Base-by-base conservation (phyloP, 208 protist species). In the Herpetomonas tarakana region DNA sequence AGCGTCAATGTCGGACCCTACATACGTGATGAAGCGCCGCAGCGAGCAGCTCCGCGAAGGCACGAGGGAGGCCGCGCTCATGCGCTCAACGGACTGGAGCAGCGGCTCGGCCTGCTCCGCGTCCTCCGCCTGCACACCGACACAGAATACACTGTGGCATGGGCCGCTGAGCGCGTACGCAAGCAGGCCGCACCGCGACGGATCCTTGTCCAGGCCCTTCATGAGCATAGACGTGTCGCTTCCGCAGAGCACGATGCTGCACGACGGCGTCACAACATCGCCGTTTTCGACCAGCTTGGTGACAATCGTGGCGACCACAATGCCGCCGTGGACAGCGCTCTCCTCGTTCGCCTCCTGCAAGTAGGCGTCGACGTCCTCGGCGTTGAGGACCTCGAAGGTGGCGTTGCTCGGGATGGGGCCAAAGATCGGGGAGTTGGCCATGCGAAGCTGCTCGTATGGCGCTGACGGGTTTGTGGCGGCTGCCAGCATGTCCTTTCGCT, bases 361-460 rank as follows among this genome's bases (percentile, higher is more conserved):
- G 3, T n/a, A 12, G 12, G 14, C 14, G 62, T 76, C 72, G 53
- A 71, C 66, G 47, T 65, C 58, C 21, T 62, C 68, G 54, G 58
- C 59, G 19, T 28, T 29, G 35, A 79, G 29, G 0, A 51, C 58
- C 19, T 45, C 44, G 21, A 83, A 66, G 39, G 31, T 62, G 6
- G 64, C 66, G 26, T 71, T 71, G 57, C 71, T 64, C 18, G 65
- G 41, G 31, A 68, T 58, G 24, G 81, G 81, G 38, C 82, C 82
- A 27, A 83, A 89, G 24, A 86, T 63, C 27, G 82, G 82, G 4
- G 78, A 85, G 28, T 75, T 76, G 41, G 69, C 78, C 31, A 89
- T 44, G 22, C 73, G 55, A 0, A 83, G 50, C 25, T 74, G 64
- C 27, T 60, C 65, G 64, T 83, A 85, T 45, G 65, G 49, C 6